phyloP scores from a whole-genome alignment of 306 rosid genomes.

The Sicyos baderoa region DNA sequence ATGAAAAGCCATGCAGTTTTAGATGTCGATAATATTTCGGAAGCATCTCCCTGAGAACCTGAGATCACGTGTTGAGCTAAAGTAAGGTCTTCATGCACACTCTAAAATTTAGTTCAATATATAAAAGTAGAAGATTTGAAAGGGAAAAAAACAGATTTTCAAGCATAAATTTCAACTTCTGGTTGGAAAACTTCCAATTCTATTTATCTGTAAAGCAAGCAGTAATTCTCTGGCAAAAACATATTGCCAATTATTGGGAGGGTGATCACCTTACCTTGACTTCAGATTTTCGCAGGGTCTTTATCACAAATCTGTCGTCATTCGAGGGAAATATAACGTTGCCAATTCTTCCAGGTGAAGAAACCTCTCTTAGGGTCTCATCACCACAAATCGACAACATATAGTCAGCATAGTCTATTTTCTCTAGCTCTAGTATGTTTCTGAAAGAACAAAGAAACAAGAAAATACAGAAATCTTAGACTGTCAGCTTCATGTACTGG shows the following conservation, averaged over 20 bases:
- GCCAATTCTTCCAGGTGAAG: conserved; percentile 28
- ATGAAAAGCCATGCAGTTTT: conserved; percentile 23
- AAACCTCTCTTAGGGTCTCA: conserved; percentile 28
- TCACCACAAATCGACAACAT: conserved; percentile 29
- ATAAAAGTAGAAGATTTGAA: neutral
- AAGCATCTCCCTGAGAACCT: conserved; percentile 35
- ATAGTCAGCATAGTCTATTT: conserved; percentile 28
- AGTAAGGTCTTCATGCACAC: neutral
- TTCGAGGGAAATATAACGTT: conserved; percentile 18
- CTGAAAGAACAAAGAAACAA: conserved; percentile 23
- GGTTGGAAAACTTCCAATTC: neutral
- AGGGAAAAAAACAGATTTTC: neutral
- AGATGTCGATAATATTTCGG: conserved; percentile 39
- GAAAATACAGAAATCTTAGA: neutral
- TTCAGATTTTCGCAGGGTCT: conserved; percentile 30
- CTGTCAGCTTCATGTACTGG: neutral
- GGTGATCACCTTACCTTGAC: conserved; percentile 26
- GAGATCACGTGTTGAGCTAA: neutral
- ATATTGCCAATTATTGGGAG: neutral
- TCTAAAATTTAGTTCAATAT: neutral
- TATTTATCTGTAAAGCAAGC: neutral
- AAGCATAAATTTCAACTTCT: neutral
- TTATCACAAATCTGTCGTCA: conserved; percentile 26
- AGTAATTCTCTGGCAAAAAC: neutral
- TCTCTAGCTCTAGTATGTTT: conserved; percentile 28